Evolutionary conservation across 495 filamentous ascomycete genomes (phyloP), one percentile per base, ranked within the genome.

Genomic region (Lasiosphaeria miniovina): DNA sequence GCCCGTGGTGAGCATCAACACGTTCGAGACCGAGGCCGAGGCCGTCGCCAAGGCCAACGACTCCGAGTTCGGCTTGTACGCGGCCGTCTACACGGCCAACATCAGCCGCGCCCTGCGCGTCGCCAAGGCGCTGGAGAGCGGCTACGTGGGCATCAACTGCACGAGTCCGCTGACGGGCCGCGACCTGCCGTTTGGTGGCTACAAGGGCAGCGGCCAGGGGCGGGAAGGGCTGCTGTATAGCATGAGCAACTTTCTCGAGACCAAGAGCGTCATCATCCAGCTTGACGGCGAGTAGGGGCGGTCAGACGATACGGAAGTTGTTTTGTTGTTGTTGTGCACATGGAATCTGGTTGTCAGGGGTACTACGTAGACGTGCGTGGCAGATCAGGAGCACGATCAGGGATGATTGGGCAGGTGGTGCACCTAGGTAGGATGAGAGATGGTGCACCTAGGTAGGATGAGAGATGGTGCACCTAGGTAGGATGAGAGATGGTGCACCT

Each of bases 11-110:
- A 82, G 80, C 12, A 85, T 93, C 57, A 75, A 90, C 31, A 81
- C 84, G 38, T 93, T 90, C 65, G 74, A 84, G 32, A 81, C 80
- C 11, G 76, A 87, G 34, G 80, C 81, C 10, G 86, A 89, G 70
- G 87, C 80, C 5, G 75, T 93, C 38, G 62, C 65, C 49, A 83
- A 88, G 58, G 90, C 90, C 5, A 94, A 93, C 72, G 70, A 84
- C 57, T 89, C 88, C n/a, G 78, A 85, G 56, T 80, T 87, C 43
- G 90, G 89, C 48, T 81, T 92, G 12, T 88, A 88, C 3, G 87
- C 88, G 1, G 84, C 88, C 15, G 85, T 93, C 40, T 92, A 90
- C 64, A 91, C 88, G 14, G 80, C 78, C 59, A 80, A 91, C 59
- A 67, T 90, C 43, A 89, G 86, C 60, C 69, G 81, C 64, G 89